Evolutionary conservation across 805 yeast genomes (phyloP).

Genomic region (Ogataea haglerorum): DNA sequence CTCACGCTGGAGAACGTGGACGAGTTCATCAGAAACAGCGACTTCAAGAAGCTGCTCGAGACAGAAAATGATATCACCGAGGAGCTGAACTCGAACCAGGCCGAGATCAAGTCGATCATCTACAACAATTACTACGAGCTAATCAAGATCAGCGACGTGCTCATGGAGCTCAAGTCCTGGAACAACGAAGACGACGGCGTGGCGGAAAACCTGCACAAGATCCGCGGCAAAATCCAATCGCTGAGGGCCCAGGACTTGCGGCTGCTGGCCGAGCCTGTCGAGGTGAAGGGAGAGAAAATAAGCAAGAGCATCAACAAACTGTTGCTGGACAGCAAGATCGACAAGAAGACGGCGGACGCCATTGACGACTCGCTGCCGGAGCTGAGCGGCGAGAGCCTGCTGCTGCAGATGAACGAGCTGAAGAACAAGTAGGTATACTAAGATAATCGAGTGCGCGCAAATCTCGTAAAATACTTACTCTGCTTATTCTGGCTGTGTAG

Average conservation of each 20-base stretch:
- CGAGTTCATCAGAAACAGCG: constrained; percentile 28
- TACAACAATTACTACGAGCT: constrained; percentile 75
- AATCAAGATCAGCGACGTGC: constrained; percentile 60
- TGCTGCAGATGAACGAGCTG: constrained; percentile 27
- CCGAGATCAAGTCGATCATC: constrained; percentile 65
- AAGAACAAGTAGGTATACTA: constrained; percentile 13
- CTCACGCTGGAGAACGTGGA: constrained; percentile 32
- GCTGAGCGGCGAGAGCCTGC: constrained; percentile 21
- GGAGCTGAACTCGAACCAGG: constrained; percentile 49
- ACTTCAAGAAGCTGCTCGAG: constrained; percentile 33
- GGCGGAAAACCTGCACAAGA: constrained; percentile 23
- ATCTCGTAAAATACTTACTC: not conserved
- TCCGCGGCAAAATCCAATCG: constrained; percentile 22
- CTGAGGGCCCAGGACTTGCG: constrained; percentile 16
- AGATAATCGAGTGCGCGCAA: no score
- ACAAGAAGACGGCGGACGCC: constrained; percentile 12
- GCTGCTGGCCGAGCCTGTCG: constrained; percentile 9
- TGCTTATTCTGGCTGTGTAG: not conserved
- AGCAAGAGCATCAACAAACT: constrained; percentile 19
- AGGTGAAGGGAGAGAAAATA: constrained; percentile 10
- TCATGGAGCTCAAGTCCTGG: constrained; percentile 35
- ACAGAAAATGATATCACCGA: constrained; percentile 42
- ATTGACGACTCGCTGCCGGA: constrained; percentile 21
- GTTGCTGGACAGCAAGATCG: constrained; percentile 15
- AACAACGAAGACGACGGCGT: constrained; percentile 21